Conservation (phyloP, 164 flowering plant species). For the Stephania cephalantha region DNA sequence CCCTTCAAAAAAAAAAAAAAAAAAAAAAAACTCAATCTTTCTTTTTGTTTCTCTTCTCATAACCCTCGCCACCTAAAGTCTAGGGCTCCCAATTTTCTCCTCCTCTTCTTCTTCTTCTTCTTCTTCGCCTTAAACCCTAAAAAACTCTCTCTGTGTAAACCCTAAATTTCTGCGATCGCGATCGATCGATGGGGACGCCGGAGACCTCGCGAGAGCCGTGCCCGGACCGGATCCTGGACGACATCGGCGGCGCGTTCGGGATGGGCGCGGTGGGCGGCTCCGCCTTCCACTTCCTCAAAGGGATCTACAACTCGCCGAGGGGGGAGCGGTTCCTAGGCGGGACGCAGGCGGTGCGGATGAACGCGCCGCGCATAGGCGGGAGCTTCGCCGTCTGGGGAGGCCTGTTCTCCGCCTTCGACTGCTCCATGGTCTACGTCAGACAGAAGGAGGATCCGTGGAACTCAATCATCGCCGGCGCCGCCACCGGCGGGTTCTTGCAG, state of each 20-base stretch:
- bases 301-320: conserved; percentile 60
- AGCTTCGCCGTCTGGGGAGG: conserved; percentile 96
- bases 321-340: conserved; percentile 72
- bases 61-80: too few relatives aligned
- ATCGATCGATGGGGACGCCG: conserved; percentile 54
- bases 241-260: conserved; percentile 83
- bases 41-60: too few relatives aligned
- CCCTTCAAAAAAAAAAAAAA: too few relatives aligned
- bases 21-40: too few relatives aligned
- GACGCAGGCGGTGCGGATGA: conserved; percentile 70
- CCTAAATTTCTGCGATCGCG: background rate
- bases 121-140: too few relatives aligned
- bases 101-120: too few relatives aligned
- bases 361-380: conserved; percentile 82
- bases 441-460: conserved; percentile 99
- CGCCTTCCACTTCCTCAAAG: conserved; percentile 74
- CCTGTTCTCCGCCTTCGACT: conserved; percentile 72
- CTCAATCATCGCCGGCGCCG: conserved; percentile 85
- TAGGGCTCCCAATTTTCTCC: too few relatives aligned
- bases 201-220: conserved; percentile 84
- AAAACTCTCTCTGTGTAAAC: background rate
- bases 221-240: conserved; percentile 88
- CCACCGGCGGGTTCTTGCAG: conserved; percentile 83
- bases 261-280: conserved; percentile 95
- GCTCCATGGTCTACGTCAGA: conserved; percentile 71